Percentiles rank a stretch among this genome's conserved stretches.
These are phyloP conservation scores for Solanum dulcamara DNA, from an alignment of 257 asterid species.

Conservation along the genomic window DNA sequence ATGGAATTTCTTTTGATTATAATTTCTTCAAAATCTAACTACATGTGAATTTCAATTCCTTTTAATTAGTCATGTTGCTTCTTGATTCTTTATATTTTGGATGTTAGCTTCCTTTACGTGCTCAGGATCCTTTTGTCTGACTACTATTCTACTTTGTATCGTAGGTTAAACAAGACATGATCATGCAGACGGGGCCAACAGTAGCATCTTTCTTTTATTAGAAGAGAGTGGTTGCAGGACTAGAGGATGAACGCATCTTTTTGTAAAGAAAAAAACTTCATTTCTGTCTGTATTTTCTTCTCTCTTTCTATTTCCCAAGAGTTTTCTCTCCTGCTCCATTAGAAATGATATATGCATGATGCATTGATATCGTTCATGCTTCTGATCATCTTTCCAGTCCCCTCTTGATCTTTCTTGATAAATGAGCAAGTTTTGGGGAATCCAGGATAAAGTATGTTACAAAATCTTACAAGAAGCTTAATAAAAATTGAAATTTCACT, in stretches of 20 bases:
- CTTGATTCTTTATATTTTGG: background rate
- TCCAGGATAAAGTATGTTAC: background rate
- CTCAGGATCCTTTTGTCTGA: background rate
- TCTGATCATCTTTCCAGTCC: background rate
- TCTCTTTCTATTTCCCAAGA: background rate
- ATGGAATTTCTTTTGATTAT: background rate
- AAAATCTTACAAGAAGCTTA: too few relatives aligned
- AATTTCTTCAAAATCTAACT: background rate
- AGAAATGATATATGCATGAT: background rate
- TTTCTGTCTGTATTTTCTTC: background rate
- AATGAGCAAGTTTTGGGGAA: background rate
- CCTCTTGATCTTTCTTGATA: background rate
- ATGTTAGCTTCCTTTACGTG: background rate
- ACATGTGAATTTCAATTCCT: background rate
- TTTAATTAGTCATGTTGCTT: background rate
- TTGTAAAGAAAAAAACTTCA: background rate
- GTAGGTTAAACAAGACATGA: background rate
- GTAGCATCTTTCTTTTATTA: background rate
- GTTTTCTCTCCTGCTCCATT: background rate
- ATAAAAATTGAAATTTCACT: background rate
- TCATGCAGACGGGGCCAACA: background rate
- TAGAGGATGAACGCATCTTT: background rate
- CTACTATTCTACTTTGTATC: background rate
- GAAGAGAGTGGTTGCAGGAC: background rate
- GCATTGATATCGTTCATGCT: background rate